Conservation (phyloP, 805 yeast genomes). For the Saturnispora dispora region DNA sequence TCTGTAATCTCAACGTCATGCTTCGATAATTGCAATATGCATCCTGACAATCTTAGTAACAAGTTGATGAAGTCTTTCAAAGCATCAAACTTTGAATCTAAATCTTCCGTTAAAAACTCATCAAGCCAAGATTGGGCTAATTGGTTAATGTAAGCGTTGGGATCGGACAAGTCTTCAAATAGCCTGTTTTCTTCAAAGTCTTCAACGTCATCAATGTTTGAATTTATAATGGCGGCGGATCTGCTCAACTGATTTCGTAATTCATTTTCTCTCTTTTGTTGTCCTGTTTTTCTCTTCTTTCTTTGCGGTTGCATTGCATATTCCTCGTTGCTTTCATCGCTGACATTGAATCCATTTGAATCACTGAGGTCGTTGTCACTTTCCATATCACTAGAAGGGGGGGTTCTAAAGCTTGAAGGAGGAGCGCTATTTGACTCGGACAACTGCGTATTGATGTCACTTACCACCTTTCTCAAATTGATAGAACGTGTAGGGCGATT, state of each 20-base stretch:
- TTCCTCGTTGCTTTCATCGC: slow-evolving; percentile 3
- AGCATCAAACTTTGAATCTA: slow-evolving; percentile 36
- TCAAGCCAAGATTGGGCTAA: slow-evolving; percentile 52
- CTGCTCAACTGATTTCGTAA: neutral
- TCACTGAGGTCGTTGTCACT: neutral
- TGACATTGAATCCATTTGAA: neutral
- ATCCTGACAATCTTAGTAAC: slow-evolving; percentile 62
- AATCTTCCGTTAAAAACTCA: slow-evolving; percentile 30
- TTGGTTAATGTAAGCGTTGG: slow-evolving; percentile 42
- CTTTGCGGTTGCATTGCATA: neutral
- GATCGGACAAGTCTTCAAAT: slow-evolving; percentile 42
- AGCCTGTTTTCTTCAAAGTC: slow-evolving; percentile 39
- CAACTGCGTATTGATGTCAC: neutral
- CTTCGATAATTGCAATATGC: slow-evolving; percentile 52
- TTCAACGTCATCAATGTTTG: slow-evolving; percentile 31
- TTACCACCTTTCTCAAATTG: neutral
- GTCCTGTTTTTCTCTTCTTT: neutral
- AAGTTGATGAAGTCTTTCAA: slow-evolving; percentile 60
- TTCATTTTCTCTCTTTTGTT: neutral
- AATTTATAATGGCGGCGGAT: neutral
- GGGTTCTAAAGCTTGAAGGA: neutral
- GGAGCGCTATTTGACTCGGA: neutral
- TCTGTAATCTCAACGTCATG: slow-evolving; percentile 54
- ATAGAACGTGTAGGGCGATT: neutral
- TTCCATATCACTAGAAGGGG: neutral